Conservation (phyloP, 2,329 filamentous ascomycete species). For the Trichoderma sp. region DNA sequence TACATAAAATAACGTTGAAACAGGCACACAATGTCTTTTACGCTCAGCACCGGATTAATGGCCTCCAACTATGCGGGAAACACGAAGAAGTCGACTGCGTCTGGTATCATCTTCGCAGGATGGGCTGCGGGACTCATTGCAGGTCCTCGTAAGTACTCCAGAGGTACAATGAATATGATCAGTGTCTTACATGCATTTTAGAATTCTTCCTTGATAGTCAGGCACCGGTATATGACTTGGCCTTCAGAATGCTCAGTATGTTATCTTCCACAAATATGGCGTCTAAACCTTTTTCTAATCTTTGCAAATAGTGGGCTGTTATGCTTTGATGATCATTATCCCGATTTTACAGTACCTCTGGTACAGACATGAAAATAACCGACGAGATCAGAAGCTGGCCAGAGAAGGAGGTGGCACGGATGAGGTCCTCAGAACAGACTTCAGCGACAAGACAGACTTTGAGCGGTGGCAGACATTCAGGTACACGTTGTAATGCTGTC, state of each 20-base stretch:
- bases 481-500: not conserved
- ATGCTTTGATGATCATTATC: not conserved
- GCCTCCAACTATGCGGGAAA: not conserved
- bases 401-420: not conserved
- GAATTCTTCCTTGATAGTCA: not conserved
- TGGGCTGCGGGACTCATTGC: not conserved
- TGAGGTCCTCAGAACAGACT: not conserved
- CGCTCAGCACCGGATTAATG: not conserved
- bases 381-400: not conserved
- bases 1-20: not conserved
- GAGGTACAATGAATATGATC: not conserved
- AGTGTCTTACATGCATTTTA: not conserved
- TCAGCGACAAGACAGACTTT: not conserved
- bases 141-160: not conserved
- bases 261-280: not conserved
- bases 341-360: not conserved
- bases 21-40: not conserved
- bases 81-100: not conserved
- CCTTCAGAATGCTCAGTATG: not conserved
- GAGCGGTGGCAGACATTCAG: conserved; percentile 7
- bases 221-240: not conserved
- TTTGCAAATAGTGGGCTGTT: not conserved
- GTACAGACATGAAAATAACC: not conserved
- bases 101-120: not conserved
- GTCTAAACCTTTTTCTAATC: not conserved